Conservation (phyloP, 768 basidiomycete species). For the Mycena polygramma region DNA sequence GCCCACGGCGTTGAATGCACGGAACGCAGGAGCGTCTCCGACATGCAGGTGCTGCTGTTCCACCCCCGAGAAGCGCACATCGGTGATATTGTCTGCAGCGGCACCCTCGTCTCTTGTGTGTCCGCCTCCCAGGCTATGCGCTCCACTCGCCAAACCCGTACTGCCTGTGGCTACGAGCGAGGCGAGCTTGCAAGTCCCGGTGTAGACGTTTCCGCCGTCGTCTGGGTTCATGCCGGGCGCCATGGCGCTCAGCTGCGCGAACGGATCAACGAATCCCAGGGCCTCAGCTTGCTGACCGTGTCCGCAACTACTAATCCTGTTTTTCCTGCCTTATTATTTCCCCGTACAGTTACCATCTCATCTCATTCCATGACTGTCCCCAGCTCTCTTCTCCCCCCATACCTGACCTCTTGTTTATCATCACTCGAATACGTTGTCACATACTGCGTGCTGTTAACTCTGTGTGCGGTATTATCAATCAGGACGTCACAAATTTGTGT, state of each 20-base stretch:
- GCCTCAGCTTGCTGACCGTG: conserved; percentile 40
- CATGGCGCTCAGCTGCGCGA: conserved; percentile 79
- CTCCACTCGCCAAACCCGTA: conserved; percentile 49
- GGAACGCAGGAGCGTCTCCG: conserved; percentile 37
- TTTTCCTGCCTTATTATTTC: conserved; percentile 13
- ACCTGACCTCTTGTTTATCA: conserved; percentile 33
- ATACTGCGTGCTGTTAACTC: too few relatives aligned
- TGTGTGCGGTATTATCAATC: too few relatives aligned
- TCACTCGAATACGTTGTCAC: too few relatives aligned
- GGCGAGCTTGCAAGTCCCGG: conserved; percentile 36
- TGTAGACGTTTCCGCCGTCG: conserved; percentile 39
- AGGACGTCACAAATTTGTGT: too few relatives aligned
- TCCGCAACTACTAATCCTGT: too few relatives aligned
- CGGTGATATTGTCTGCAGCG: conserved; percentile 71
- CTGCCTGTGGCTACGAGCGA: conserved; percentile 47
- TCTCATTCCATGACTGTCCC: conserved; percentile 1
- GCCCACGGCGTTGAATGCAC: conserved; percentile 38
- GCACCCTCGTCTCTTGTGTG: conserved; percentile 82
- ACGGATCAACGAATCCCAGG: conserved; percentile 87
- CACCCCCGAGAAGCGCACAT: conserved; percentile 29
- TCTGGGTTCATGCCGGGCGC: conserved; percentile 53
- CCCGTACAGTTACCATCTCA: conserved; percentile 14
- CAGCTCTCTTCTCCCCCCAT: conserved; percentile 24
- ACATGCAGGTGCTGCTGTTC: conserved; percentile 19
- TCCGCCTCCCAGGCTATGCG: conserved; percentile 37